These are phyloP conservation scores for Amniculicola lignicola DNA, from an alignment of 495 filamentous ascomycete genomes.

Conservation along the genomic window DNA sequence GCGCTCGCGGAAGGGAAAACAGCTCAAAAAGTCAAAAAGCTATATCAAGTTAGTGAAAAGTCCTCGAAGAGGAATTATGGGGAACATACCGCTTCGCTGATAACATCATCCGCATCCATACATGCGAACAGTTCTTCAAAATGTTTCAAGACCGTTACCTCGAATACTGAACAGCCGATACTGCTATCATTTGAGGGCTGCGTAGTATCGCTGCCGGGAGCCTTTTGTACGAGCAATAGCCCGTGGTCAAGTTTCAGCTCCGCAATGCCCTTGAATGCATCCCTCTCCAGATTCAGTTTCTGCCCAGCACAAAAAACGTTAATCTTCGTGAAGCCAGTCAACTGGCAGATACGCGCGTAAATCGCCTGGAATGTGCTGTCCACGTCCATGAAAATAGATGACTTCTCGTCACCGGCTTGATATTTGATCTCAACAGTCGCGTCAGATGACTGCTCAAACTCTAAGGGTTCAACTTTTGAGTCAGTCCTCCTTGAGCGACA, in stretches of 20 bases:
- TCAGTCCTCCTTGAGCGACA: constrained; percentile 20
- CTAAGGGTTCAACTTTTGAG: constrained; percentile 19
- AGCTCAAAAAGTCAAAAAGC: constrained; percentile 34
- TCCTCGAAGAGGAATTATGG: background rate
- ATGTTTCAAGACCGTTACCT: constrained; percentile 61
- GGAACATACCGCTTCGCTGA: constrained; percentile 22
- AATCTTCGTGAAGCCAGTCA: constrained; percentile 63
- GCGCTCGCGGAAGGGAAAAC: constrained; percentile 24
- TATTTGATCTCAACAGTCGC: constrained; percentile 61
- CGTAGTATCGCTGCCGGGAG: constrained; percentile 30
- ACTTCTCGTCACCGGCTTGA: constrained; percentile 60
- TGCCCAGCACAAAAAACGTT: constrained; percentile 51
- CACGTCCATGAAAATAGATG: constrained; percentile 60
- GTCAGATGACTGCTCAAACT: constrained; percentile 11
- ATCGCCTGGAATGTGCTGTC: constrained; percentile 66
- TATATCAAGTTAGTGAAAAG: constrained; percentile 6
- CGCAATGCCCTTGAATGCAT: constrained; percentile 42
- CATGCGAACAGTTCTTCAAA: constrained; percentile 83
- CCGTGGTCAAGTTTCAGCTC: constrained; percentile 35
- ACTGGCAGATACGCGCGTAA: constrained; percentile 57
- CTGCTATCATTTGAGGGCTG: constrained; percentile 1
- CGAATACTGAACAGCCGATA: constrained; percentile 28
- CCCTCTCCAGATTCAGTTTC: constrained; percentile 47
- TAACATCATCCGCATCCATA: constrained; percentile 62
- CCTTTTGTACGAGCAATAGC: constrained; percentile 47